Conservation (phyloP, 805 yeast genomes). For the Candida takata region DNA sequence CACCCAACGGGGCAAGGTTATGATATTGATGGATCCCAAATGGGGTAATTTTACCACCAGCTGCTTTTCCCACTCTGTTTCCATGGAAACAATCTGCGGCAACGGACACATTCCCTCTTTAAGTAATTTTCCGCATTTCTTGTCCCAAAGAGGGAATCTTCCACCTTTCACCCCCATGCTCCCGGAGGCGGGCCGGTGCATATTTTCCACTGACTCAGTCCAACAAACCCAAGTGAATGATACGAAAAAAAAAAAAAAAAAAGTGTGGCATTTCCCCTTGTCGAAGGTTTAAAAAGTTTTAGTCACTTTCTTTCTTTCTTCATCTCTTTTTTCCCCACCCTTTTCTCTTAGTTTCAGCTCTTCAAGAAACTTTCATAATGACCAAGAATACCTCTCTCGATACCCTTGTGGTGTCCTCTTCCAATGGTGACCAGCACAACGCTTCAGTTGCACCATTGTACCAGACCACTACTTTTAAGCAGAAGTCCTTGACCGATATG, state of each 20-base stretch:
- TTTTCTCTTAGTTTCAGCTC: too few relatives aligned
- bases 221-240: too few relatives aligned
- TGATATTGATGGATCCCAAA: too few relatives aligned
- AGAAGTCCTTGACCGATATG: constrained; percentile 60
- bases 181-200: background rate
- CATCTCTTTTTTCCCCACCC: background rate
- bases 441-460: constrained; percentile 85
- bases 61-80: too few relatives aligned
- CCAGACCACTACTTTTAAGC: constrained; percentile 93
- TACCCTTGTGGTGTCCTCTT: constrained; percentile 14
- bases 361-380: too few relatives aligned
- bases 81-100: constrained; percentile 1
- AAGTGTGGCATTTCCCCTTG: constrained; percentile 1
- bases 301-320: background rate
- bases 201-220: too few relatives aligned
- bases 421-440: constrained; percentile 58
- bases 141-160: background rate
- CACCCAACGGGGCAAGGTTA: too few relatives aligned
- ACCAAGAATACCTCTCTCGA: constrained; percentile 10
- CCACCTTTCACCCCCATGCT: background rate
- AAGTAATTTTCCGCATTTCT: background rate
- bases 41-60: too few relatives aligned
- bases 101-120: background rate
- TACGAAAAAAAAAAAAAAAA: too few relatives aligned
- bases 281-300: background rate